These are phyloP conservation scores for Oidium heveae DNA, from an alignment of 2,329 filamentous ascomycete genomes.

Conservation along the genomic window DNA sequence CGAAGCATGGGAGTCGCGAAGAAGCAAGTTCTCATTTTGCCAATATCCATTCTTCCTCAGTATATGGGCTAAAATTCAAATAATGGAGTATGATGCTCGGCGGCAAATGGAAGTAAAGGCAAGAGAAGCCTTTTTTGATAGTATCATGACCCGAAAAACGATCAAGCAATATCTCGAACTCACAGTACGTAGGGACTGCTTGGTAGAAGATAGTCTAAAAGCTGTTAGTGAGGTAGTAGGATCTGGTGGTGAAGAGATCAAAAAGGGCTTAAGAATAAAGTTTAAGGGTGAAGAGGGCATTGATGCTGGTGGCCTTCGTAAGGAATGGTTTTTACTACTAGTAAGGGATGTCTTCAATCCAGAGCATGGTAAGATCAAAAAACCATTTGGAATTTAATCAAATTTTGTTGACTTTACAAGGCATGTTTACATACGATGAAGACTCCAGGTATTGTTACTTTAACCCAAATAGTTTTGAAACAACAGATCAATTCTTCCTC, in stretches of 20 bases:
- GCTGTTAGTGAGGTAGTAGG: constrained; percentile 69
- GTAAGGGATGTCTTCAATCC: constrained; percentile 80
- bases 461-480: constrained; percentile 73
- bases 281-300: constrained; percentile 79
- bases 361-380: constrained; percentile 43
- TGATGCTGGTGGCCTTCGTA: constrained; percentile 68
- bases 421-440: constrained; percentile 81
- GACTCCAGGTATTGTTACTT: constrained; percentile 85
- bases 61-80: constrained; percentile 77
- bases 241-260: constrained; percentile 58
- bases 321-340: constrained; percentile 83
- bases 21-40: constrained; percentile 61
- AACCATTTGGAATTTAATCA: neutral
- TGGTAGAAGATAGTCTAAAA: constrained; percentile 70
- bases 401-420: constrained; percentile 18
- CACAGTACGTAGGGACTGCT: constrained; percentile 55
- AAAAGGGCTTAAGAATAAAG: constrained; percentile 66
- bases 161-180: constrained; percentile 58
- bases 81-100: constrained; percentile 66
- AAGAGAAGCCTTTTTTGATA: constrained; percentile 74
- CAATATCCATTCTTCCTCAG: constrained; percentile 83
- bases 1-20: constrained; percentile 59
- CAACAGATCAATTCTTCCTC: constrained; percentile 74
- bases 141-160: constrained; percentile 48
- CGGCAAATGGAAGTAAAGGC: constrained; percentile 78